Evolutionary conservation across 192 early-diverging fungal genomes (phyloP).

Genomic region (Anaeromyces robustus): DNA sequence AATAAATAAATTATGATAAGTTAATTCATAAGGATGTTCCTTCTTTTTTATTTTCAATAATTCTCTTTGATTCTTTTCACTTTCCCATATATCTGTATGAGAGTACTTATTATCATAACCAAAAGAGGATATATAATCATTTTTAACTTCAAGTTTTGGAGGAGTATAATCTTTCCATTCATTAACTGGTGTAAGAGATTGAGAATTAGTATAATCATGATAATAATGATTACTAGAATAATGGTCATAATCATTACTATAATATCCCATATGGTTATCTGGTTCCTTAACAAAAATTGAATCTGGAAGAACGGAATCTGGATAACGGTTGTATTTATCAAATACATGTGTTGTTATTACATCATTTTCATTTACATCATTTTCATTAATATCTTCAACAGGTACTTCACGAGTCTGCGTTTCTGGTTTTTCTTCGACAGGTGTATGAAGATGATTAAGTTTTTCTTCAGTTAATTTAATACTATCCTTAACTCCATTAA

Average conservation of each 20-base stretch:
- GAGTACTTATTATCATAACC: background rate
- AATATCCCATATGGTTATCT: background rate
- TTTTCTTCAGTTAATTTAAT: background rate
- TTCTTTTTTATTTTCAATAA: background rate
- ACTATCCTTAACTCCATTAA: background rate
- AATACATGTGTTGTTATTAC: background rate
- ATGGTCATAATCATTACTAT: background rate
- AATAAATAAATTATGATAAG: background rate
- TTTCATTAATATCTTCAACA: background rate
- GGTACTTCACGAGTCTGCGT: background rate
- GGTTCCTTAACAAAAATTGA: background rate
- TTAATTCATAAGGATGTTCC: background rate
- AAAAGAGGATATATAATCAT: background rate
- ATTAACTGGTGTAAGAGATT: background rate
- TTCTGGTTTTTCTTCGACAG: too few species aligned
- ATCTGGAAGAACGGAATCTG: background rate
- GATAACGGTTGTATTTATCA: background rate
- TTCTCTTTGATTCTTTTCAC: background rate
- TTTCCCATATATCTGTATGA: background rate
- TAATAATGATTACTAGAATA: background rate
- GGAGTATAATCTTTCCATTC: background rate
- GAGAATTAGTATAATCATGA: background rate
- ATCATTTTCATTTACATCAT: background rate
- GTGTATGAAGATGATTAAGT: background rate
- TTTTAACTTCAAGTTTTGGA: background rate